phyloP scores from a whole-genome alignment of 805 yeast species.

The Trichomonascus vanleenenianus region DNA sequence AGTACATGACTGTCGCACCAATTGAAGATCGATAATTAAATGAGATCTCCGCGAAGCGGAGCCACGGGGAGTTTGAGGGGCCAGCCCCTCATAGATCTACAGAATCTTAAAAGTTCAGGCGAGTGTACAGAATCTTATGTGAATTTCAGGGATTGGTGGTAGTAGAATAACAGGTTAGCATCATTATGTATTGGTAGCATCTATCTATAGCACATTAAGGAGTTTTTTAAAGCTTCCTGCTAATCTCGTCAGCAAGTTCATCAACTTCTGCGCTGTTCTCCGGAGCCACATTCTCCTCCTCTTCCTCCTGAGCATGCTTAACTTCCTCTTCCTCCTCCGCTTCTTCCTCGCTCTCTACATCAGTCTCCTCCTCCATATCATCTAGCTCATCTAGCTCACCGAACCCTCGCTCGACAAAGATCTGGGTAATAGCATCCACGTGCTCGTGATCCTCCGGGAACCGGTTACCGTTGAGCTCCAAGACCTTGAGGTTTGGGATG shows the following conservation, averaged over 20 bases:
- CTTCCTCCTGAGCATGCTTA: conserved; percentile 52
- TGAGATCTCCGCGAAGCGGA: neutral
- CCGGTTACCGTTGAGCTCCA: conserved; percentile 91
- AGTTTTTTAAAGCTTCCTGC: conserved; percentile 40
- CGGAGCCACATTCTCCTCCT: conserved; percentile 38
- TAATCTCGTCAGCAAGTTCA: conserved; percentile 50
- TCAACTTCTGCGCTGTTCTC: conserved; percentile 42
- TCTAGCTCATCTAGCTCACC: conserved; percentile 91
- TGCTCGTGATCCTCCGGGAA: conserved; percentile 80
- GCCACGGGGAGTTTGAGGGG: too few species aligned
- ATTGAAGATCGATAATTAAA: neutral
- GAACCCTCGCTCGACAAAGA: conserved; percentile 63
- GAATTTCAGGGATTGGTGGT: too few species aligned
- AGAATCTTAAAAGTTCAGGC: too few species aligned
- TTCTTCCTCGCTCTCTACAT: conserved; percentile 61
- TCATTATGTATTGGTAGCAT: neutral
- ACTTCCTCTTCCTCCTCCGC: conserved; percentile 51
- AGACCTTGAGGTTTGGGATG: conserved; percentile 50
- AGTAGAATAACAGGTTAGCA: too few species aligned
- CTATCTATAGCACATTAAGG: neutral
- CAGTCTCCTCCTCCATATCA: conserved; percentile 80
- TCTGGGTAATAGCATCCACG: conserved; percentile 49
- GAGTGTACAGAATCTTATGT: too few species aligned
- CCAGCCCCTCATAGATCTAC: too few species aligned
- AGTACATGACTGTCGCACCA: neutral